Evolutionary conservation across 202 grass and related monocot species (phyloP).

Genomic region (Eragrostis tef): DNA sequence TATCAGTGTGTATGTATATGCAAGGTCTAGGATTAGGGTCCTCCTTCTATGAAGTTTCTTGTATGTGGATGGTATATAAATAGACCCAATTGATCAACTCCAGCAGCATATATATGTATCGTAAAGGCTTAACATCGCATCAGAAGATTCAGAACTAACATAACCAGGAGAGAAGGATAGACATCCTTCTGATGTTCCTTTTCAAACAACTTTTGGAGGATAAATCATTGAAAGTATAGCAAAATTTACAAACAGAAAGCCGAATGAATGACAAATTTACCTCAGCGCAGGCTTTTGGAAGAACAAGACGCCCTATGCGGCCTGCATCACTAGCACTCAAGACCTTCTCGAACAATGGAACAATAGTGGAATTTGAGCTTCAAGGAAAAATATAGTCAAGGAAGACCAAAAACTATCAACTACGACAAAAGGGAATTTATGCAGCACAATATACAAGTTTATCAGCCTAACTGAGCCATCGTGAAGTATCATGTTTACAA

Average conservation of each 20-base stretch:
- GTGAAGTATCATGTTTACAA: conserved; percentile 1
- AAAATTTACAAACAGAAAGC: conserved; percentile 36
- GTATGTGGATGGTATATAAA: neutral
- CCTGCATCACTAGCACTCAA: conserved; percentile 97
- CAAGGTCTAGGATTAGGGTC: neutral
- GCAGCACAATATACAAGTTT: neutral
- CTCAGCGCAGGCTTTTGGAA: conserved; percentile 99
- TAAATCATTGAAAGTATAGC: conserved; percentile 20
- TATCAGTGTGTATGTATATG: neutral
- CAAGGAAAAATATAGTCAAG: conserved; percentile 57
- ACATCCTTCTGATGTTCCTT: conserved; percentile 14
- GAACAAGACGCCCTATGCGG: conserved; percentile 96
- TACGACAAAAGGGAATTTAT: neutral
- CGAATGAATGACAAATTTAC: conserved; percentile 50
- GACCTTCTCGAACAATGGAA: conserved; percentile 99
- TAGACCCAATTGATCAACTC: neutral
- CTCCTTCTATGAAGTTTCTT: conserved; percentile 2
- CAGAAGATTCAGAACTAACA: neutral
- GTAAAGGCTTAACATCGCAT: neutral
- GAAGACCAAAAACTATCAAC: conserved; percentile 43
- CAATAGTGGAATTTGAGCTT: conserved; percentile 95
- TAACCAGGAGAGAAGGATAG: neutral
- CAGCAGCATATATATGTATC: neutral
- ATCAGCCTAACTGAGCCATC: conserved; percentile 12
- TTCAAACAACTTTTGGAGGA: conserved; percentile 21